Conservation (phyloP, 352 stramenopile genomes). For the Phytopythium litorale region DNA sequence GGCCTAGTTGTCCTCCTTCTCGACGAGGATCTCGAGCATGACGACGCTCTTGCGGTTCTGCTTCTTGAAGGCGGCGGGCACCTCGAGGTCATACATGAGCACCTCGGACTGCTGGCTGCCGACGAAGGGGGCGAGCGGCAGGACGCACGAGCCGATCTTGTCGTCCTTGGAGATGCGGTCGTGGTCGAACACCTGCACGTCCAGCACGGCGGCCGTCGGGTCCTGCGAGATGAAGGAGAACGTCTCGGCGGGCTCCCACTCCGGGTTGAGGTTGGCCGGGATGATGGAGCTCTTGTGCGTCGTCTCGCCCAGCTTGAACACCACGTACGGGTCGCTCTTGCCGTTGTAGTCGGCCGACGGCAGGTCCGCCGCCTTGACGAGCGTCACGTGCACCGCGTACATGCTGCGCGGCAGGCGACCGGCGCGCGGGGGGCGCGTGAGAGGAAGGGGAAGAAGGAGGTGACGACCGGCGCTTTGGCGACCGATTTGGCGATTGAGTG, state of each 20-base stretch:
- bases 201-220: constrained; percentile 41
- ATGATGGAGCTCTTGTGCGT: constrained; percentile 72
- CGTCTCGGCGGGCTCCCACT: constrained; percentile 60
- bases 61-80: constrained; percentile 38
- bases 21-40: constrained; percentile 72
- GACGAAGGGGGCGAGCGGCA: constrained; percentile 52
- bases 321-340: constrained; percentile 83
- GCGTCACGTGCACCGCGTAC: constrained; percentile 64
- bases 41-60: constrained; percentile 71
- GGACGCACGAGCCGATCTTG: constrained; percentile 54
- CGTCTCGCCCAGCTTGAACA: constrained; percentile 61
- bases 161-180: constrained; percentile 79
- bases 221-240: constrained; percentile 69
- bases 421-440: neutral
- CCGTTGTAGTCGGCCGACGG: constrained; percentile 73
- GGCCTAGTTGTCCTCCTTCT: constrained; percentile 42
- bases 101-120: constrained; percentile 37
- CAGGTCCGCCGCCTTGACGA: constrained; percentile 65
- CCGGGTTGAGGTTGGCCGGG: constrained; percentile 51
- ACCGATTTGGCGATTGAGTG: neutral
- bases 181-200: constrained; percentile 70
- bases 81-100: constrained; percentile 65
- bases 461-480: constrained; percentile 2
- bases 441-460: neutral
- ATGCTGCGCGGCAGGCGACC: constrained; percentile 16